Percentiles rank a stretch among this genome's conserved stretches.
Evolutionary conservation across 768 basidiomycete genomes (phyloP).

Genomic region (Lactarius sp.): DNA sequence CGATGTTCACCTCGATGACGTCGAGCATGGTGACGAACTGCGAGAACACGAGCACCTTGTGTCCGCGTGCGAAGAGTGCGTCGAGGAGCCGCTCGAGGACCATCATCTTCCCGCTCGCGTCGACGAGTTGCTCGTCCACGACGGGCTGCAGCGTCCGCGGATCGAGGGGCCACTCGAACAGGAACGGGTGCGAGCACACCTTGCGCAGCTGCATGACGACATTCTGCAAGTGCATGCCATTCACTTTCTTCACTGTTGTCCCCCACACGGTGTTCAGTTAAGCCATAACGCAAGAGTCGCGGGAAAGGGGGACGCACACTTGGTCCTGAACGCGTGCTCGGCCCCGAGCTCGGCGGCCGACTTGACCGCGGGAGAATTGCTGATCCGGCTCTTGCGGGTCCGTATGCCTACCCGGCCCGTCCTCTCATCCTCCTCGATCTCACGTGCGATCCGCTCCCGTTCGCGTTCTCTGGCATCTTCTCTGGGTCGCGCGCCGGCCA

Average conservation of each 20-base stretch:
- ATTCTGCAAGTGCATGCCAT: slow-evolving; percentile 93
- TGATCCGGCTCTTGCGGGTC: slow-evolving; percentile 5
- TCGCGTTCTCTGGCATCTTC: slow-evolving; percentile 32
- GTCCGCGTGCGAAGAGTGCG: slow-evolving; percentile 70
- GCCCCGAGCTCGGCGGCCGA: slow-evolving; percentile 50
- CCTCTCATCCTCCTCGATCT: slow-evolving; percentile 49
- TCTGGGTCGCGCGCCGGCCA: slow-evolving; percentile 31
- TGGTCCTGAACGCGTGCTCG: slow-evolving; percentile 51
- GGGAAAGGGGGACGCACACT: slow-evolving; percentile 4
- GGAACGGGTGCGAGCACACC: slow-evolving; percentile 89
- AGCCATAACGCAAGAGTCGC: not conserved
- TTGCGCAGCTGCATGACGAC: slow-evolving; percentile 94
- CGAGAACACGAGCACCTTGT: slow-evolving; percentile 84
- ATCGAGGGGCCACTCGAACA: slow-evolving; percentile 81
- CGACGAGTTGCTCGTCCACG: slow-evolving; percentile 75
- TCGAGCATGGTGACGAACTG: slow-evolving; percentile 98
- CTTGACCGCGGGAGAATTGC: slow-evolving; percentile 25
- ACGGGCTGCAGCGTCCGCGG: slow-evolving; percentile 54
- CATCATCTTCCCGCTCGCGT: slow-evolving; percentile 96
- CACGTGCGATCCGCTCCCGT: slow-evolving; percentile 32
- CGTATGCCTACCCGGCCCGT: slow-evolving; percentile 34
- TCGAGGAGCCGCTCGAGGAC: slow-evolving; percentile 82
- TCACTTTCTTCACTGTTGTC: slow-evolving; percentile 67
- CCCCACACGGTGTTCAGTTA: not conserved
- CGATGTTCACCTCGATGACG: slow-evolving; percentile 70